Conservation (phyloP, 345 rosid genomes). For the Raphanus sativus region DNA sequence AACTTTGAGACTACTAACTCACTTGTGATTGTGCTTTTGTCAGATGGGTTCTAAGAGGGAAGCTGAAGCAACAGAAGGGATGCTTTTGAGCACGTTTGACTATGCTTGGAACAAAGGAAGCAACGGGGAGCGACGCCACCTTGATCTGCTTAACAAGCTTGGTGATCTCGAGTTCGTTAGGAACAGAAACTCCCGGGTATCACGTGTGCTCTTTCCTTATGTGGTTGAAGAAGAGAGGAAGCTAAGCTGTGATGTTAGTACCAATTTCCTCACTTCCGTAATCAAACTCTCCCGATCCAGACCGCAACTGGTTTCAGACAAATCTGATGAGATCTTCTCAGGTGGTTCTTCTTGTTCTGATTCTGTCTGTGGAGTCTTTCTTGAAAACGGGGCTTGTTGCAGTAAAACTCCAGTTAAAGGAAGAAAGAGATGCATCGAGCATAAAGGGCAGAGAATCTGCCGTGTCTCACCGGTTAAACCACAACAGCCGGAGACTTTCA, state of each 20-base stretch:
- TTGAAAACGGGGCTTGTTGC: constrained; percentile 53
- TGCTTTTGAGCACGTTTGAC: constrained; percentile 64
- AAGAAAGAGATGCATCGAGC: constrained; percentile 71
- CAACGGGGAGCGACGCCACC: constrained; percentile 64
- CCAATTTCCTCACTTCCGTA: constrained; percentile 40
- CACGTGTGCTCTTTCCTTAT: constrained; percentile 41
- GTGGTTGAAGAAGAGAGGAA: constrained; percentile 35
- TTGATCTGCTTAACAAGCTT: constrained; percentile 58
- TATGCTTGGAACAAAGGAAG: constrained; percentile 93
- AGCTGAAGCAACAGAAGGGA: constrained; percentile 59
- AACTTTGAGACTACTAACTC: neutral
- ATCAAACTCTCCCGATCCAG: constrained; percentile 53
- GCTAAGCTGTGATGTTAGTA: constrained; percentile 9
- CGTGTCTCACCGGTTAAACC: constrained; percentile 32
- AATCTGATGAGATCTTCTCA: neutral
- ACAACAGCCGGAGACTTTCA: constrained; percentile 6
- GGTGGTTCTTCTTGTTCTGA: neutral
- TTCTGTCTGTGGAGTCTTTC: constrained; percentile 51
- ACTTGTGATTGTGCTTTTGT: neutral
- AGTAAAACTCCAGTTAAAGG: constrained; percentile 49
- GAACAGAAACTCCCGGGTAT: constrained; percentile 33
- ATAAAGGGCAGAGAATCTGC: constrained; percentile 58
- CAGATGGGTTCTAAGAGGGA: constrained; percentile 66
- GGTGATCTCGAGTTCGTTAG: constrained; percentile 39
- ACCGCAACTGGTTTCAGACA: constrained; percentile 52